Conservation (phyloP, 805 yeast species). For the Hanseniaspora jakobsenii region DNA sequence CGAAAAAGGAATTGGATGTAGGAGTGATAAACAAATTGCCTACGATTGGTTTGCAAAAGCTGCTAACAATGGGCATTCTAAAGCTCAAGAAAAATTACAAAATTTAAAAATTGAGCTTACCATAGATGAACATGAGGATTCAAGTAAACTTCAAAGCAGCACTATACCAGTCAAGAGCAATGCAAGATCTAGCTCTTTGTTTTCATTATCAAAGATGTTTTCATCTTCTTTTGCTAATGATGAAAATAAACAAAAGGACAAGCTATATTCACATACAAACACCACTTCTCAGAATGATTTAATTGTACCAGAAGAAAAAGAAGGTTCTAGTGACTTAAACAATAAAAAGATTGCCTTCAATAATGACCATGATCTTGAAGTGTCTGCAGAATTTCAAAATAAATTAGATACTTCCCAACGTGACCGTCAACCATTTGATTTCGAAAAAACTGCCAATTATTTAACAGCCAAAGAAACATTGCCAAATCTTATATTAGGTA, state of each 20-base stretch:
- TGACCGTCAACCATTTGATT: no score
- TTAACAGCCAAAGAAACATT: neutral
- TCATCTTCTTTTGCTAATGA: neutral
- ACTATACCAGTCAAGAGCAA: neutral
- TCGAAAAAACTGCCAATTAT: neutral
- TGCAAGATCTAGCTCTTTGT: neutral
- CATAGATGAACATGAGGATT: constrained; percentile 6
- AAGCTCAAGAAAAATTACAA: constrained; percentile 32
- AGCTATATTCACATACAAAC: no score
- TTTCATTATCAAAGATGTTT: constrained; percentile 1
- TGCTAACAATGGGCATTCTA: constrained; percentile 45
- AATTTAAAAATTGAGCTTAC: constrained; percentile 20
- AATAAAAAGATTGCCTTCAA: no score
- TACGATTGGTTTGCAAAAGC: constrained; percentile 68
- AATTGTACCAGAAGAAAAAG: neutral
- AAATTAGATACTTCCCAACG: no score
- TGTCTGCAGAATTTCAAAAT: no score
- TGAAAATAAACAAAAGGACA: no score
- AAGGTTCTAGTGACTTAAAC: no score
- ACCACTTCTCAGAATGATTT: neutral
- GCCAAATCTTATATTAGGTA: no score
- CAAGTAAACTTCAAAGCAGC: neutral
- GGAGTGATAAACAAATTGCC: constrained; percentile 43
- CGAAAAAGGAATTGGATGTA: constrained; percentile 82
- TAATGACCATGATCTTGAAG: no score